A percentile compares a stretch with the other conserved stretches of the same genome.
Conservation (phyloP, 768 basidiomycete genomes). For the Mycena rosella region DNA sequence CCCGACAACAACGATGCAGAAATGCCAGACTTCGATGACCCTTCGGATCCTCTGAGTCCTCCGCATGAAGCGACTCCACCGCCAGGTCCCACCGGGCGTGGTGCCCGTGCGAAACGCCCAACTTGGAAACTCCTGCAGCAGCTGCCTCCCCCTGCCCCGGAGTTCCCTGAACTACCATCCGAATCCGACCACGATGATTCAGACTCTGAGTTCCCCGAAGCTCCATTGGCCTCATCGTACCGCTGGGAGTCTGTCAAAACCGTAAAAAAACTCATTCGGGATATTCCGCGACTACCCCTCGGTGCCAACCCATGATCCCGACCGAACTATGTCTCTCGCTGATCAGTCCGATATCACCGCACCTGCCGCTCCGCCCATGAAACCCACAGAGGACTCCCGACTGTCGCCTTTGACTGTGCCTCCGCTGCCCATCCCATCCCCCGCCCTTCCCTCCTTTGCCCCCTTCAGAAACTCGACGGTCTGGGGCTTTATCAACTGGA, state of each 20-base stretch:
- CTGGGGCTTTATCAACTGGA: conserved; percentile 34
- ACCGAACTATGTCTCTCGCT: conserved; percentile 7
- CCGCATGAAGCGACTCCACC: background rate
- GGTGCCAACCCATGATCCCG: conserved; percentile 31
- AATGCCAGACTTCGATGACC: background rate
- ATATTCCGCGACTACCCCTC: conserved; percentile 34
- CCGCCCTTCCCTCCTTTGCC: background rate
- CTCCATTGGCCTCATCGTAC: background rate
- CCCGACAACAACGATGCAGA: background rate
- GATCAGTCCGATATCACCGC: conserved; percentile 16
- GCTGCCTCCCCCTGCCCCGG: conserved; percentile 1
- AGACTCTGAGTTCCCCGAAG: background rate
- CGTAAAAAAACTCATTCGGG: conserved; percentile 23
- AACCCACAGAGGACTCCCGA: background rate
- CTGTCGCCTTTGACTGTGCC: background rate
- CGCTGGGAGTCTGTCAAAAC: conserved; percentile 25
- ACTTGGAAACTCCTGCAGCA: conserved; percentile 27
- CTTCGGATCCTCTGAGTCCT: background rate
- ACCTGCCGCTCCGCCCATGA: background rate
- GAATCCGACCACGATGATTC: background rate
- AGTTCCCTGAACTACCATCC: conserved; percentile 3
- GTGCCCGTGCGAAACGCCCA: conserved; percentile 1
- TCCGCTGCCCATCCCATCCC: background rate
- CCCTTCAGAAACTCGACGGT: conserved; percentile 25
- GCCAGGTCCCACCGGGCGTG: background rate